Evolutionary conservation across 75 land plant species (phyloP).

Genomic region (Cunninghamia lanceolata): DNA sequence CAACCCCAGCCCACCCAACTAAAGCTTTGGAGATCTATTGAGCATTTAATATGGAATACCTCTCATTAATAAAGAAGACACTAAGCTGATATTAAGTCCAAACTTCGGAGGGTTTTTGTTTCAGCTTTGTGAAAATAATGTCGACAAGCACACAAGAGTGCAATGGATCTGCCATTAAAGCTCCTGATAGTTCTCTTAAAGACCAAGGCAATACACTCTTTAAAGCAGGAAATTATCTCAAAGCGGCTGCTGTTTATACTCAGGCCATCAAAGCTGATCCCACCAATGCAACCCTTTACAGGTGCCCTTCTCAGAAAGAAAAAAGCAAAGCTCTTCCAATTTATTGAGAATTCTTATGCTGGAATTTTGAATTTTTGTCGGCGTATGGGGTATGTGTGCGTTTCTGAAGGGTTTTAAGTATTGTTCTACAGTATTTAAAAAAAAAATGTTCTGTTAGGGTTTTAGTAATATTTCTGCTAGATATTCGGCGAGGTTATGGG

Average conservation of each 20-base stretch:
- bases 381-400: background rate
- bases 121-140: background rate
- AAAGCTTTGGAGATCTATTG: too few relatives aligned
- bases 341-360: background rate
- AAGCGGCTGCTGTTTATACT: slow-evolving; percentile 97
- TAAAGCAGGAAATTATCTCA: slow-evolving; percentile 92
- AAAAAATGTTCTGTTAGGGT: too few relatives aligned
- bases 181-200: slow-evolving; percentile 45
- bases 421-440: too few relatives aligned
- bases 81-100: too few relatives aligned
- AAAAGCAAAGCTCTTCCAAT: background rate
- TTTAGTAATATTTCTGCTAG: background rate
- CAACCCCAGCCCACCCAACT: too few relatives aligned
- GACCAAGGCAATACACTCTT: slow-evolving; percentile 89
- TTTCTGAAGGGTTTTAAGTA: background rate
- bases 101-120: too few relatives aligned
- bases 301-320: slow-evolving; percentile 31
- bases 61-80: too few relatives aligned
- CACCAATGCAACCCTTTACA: slow-evolving; percentile 85
- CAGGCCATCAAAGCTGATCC: slow-evolving; percentile 97
- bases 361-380: background rate
- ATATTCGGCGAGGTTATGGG: background rate
- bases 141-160: background rate
- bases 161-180: background rate
- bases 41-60: too few relatives aligned